Conservation (phyloP, 768 basidiomycete species). For the Terana coerulea region DNA sequence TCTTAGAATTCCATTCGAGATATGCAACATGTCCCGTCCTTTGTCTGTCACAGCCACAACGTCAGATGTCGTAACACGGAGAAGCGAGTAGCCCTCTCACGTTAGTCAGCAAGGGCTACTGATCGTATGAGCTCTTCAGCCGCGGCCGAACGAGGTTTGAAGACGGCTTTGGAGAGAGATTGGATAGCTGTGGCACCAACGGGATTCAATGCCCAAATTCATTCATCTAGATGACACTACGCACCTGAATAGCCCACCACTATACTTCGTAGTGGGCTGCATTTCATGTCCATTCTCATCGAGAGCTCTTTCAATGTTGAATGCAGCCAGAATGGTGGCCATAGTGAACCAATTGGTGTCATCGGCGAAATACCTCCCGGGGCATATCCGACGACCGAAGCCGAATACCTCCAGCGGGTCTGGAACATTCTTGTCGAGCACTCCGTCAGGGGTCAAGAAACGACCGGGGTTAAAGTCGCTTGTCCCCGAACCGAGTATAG, state of each 20-base stretch:
- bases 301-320: slow-evolving; percentile 8
- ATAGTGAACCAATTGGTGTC: slow-evolving; percentile 17
- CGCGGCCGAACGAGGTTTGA: background rate
- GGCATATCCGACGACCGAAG: slow-evolving; percentile 16
- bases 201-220: background rate
- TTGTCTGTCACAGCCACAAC: no score
- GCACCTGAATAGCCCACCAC: background rate
- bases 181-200: background rate
- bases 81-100: no score
- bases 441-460: slow-evolving; percentile 12
- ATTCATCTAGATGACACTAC: background rate
- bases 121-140: background rate
- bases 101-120: background rate
- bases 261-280: background rate
- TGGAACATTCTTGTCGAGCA: background rate
- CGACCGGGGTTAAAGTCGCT: slow-evolving; percentile 33
- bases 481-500: slow-evolving; percentile 31
- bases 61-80: no score
- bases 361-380: slow-evolving; percentile 14
- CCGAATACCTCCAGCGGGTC: slow-evolving; percentile 2
- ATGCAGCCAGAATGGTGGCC: slow-evolving; percentile 16
- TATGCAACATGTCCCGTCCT: no score
- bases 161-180: background rate
- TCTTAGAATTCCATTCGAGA: no score
- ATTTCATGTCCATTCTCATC: slow-evolving; percentile 15